Evolutionary conservation across 441 rosid genomes (phyloP).

Genomic region (Mallotus repandus): DNA sequence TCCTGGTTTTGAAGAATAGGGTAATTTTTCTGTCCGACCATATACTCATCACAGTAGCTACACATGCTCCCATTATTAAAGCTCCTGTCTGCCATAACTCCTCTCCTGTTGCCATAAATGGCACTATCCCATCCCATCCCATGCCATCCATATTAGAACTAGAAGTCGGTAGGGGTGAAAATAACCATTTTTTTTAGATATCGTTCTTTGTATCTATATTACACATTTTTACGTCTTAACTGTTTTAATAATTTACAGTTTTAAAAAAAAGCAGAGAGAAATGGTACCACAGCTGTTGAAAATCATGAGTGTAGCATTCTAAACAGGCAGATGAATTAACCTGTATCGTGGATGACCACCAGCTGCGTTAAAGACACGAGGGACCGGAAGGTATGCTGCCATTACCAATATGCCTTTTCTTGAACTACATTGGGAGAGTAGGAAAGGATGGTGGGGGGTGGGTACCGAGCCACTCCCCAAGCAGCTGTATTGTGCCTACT

Average conservation of each 20-base stretch:
- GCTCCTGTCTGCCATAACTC: conserved; percentile 1
- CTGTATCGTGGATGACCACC: too few relatives aligned
- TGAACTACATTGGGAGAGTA: too few relatives aligned
- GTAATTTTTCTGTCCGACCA: not conserved
- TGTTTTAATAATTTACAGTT: not conserved
- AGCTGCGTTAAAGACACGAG: not conserved
- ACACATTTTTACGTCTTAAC: not conserved
- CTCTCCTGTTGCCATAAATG: conserved; percentile 10
- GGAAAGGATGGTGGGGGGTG: too few relatives aligned
- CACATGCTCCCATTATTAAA: not conserved
- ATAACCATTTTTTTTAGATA: too few relatives aligned
- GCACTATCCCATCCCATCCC: not conserved
- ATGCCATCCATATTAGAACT: not conserved
- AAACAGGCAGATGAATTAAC: too few relatives aligned
- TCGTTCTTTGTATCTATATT: not conserved
- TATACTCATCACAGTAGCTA: not conserved
- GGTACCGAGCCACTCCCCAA: too few relatives aligned
- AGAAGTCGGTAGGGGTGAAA: not conserved
- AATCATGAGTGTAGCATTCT: too few relatives aligned
- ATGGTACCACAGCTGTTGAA: too few relatives aligned
- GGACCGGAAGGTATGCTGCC: not conserved
- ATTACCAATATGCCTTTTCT: too few relatives aligned
- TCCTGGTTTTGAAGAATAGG: not conserved
- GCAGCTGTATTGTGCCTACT: too few relatives aligned
- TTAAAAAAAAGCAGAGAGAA: too few relatives aligned